A percentile compares a stretch with the other conserved stretches of the same genome.
These are phyloP conservation scores for Macrotyloma uniflorum DNA, from an alignment of 306 rosid genomes.

Conservation along the genomic window DNA sequence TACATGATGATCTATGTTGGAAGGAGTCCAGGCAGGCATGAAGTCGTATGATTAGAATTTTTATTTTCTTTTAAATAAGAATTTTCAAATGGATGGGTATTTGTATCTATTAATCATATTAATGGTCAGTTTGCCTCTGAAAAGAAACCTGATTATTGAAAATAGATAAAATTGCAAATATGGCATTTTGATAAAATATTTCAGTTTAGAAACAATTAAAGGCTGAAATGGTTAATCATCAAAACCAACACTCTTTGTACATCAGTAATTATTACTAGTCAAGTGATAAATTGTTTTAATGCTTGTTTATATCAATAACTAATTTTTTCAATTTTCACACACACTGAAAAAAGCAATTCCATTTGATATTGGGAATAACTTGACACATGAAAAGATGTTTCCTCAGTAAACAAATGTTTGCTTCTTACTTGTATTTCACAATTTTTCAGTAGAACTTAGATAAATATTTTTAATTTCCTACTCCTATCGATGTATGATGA, in stretches of 20 bases:
- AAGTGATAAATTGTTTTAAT: not conserved
- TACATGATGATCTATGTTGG: constrained; percentile 3
- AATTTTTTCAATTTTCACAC: not conserved
- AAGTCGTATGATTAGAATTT: constrained; percentile 19
- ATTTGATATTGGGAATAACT: constrained; percentile 20
- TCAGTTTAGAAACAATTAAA: constrained; percentile 1
- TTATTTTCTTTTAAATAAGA: not conserved
- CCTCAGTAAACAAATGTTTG: constrained; percentile 25
- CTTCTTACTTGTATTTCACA: constrained; percentile 34
- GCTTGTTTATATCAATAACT: not conserved
- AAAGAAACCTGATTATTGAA: constrained; percentile 1
- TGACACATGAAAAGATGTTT: constrained; percentile 29
- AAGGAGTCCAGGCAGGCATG: not conserved
- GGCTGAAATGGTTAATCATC: constrained; percentile 12
- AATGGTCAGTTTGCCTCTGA: not conserved
- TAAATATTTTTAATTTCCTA: constrained; percentile 5
- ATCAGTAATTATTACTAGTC: not conserved
- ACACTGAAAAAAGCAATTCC: not conserved
- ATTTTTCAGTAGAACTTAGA: constrained; percentile 28
- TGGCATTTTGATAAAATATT: not conserved
- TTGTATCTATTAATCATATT: constrained; percentile 23
- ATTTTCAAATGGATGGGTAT: not conserved
- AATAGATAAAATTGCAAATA: constrained; percentile 5
- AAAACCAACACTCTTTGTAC: not conserved
- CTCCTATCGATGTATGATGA: not conserved